phyloP scores from a whole-genome alignment of 257 asterid genomes.

The Rauvolfia tetraphylla region DNA sequence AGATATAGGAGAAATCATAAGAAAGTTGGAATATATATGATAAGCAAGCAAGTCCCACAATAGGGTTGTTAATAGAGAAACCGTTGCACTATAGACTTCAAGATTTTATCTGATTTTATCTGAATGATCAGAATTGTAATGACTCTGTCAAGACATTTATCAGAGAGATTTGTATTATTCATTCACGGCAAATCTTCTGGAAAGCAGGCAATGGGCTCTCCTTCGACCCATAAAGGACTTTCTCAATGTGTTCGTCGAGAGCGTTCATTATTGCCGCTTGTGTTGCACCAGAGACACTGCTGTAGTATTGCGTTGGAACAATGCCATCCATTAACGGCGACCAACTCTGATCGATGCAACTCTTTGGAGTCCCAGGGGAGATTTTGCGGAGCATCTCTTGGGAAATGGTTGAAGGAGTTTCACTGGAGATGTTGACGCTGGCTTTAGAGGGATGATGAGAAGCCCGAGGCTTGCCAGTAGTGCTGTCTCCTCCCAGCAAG shows the following conservation, averaged over 20 bases:
- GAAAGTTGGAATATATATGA: no score
- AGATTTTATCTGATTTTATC: no score
- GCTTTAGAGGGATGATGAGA: background rate
- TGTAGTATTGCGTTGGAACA: background rate
- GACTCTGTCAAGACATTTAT: no score
- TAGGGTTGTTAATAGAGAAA: no score
- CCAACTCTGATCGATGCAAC: background rate
- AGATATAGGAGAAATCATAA: no score
- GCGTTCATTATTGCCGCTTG: background rate
- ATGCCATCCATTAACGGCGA: slow-evolving; percentile 8
- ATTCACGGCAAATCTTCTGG: background rate
- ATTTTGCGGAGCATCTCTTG: no score
- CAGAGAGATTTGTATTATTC: background rate
- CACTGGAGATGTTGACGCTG: no score
- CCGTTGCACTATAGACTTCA: no score
- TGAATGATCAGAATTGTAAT: no score
- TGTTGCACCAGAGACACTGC: background rate
- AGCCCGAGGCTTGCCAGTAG: background rate
- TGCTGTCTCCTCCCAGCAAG: background rate
- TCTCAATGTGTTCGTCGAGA: background rate
- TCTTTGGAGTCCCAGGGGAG: background rate
- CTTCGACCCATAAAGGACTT: background rate
- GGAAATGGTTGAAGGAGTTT: no score
- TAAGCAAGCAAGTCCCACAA: no score
- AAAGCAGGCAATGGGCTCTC: background rate